These are phyloP conservation scores for Calycina herbarum DNA, from an alignment of 2,329 filamentous ascomycete species.

Conservation along the genomic window DNA sequence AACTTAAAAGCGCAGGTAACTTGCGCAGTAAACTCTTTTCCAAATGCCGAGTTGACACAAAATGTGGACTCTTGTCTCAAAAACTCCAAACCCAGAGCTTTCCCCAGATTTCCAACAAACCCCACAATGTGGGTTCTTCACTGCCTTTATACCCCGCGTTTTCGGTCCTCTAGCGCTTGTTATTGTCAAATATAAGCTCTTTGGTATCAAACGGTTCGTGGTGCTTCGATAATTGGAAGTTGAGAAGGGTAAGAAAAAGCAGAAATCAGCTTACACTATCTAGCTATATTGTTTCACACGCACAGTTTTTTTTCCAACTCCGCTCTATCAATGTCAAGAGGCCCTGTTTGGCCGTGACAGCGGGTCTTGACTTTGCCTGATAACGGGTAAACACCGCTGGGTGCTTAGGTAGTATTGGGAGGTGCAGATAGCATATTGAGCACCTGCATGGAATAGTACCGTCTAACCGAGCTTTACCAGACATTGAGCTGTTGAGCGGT, in stretches of 20 bases:
- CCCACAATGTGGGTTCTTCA: slow-evolving; percentile 3
- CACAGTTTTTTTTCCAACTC: not conserved
- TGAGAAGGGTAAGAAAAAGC: not conserved
- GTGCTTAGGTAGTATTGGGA: not conserved
- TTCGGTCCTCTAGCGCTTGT: not conserved
- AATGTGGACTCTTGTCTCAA: not conserved
- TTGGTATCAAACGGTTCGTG: not conserved
- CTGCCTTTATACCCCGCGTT: not conserved
- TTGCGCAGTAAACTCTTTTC: too few relatives aligned
- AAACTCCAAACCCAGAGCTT: not conserved
- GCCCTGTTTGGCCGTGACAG: not conserved
- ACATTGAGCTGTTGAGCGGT: not conserved
- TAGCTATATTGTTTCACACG: not conserved
- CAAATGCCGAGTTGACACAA: not conserved
- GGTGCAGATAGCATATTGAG: not conserved
- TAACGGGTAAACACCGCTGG: not conserved
- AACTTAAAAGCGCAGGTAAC: too few relatives aligned
- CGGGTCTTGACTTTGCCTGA: slow-evolving; percentile 1
- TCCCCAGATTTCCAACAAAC: slow-evolving; percentile 1
- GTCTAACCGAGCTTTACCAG: not conserved
- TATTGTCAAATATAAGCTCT: not conserved
- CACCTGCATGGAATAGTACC: not conserved
- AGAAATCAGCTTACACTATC: not conserved
- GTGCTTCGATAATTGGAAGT: not conserved
- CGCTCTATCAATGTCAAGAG: not conserved